These are phyloP conservation scores for Suillus brevipes DNA, from an alignment of 768 basidiomycete species.

Conservation along the genomic window DNA sequence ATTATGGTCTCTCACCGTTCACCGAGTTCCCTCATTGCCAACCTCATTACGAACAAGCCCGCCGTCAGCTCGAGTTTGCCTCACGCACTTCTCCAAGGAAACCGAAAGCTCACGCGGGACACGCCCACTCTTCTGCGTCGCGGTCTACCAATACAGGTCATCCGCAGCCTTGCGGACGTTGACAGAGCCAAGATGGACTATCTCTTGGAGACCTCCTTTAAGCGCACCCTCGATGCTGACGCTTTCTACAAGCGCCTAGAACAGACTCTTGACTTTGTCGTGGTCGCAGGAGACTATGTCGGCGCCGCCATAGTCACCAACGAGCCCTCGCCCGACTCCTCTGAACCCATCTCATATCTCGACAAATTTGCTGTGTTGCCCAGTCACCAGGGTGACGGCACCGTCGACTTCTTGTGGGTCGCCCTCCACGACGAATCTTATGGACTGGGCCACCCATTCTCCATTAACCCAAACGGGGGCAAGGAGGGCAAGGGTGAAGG, in stretches of 20 bases:
- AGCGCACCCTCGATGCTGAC: constrained; percentile 64
- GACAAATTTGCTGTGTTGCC: constrained; percentile 99
- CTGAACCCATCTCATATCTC: constrained; percentile 76
- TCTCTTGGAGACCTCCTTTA: constrained; percentile 89
- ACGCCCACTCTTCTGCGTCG: constrained; percentile 92
- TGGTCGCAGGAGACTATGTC: constrained; percentile 92
- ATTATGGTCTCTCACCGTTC: constrained; percentile 98
- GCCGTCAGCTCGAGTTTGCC: constrained; percentile 94
- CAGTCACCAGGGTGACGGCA: constrained; percentile 94
- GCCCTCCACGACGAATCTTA: constrained; percentile 98
- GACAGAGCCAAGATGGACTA: constrained; percentile 72
- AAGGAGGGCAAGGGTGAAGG: constrained; percentile 87
- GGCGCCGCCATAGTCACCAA: constrained; percentile 93
- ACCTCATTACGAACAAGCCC: constrained; percentile 97
- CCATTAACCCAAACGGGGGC: constrained; percentile 94
- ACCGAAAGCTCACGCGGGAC: constrained; percentile 80
- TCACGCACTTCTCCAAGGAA: constrained; percentile 86
- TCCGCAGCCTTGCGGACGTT: constrained; percentile 67
- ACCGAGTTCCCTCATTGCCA: constrained; percentile 91
- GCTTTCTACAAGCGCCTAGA: constrained; percentile 82
- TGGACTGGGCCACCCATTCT: constrained; percentile 89
- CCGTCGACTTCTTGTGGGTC: constrained; percentile 99
- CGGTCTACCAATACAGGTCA: constrained; percentile 83
- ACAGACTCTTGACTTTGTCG: constrained; percentile 80
- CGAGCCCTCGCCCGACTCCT: constrained; percentile 40